phyloP scores from a whole-genome alignment of 179 eudicot genomes.

The Spinacia oleracea region DNA sequence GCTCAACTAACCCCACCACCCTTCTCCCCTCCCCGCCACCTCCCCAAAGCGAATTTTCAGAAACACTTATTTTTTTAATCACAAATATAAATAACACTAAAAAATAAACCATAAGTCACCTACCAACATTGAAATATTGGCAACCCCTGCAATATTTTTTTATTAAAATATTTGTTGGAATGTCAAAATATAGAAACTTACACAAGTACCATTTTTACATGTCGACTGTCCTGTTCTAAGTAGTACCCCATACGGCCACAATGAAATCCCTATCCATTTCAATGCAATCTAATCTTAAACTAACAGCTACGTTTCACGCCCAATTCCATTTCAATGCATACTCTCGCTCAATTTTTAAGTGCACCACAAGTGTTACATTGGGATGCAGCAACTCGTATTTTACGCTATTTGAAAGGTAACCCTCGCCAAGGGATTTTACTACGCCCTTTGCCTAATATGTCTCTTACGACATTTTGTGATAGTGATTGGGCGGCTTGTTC shows the following conservation, averaged over 20 bases:
- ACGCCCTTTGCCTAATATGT: too few species aligned
- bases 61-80: neutral
- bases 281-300: neutral
- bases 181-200: neutral
- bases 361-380: too few species aligned
- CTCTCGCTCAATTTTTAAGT: too few species aligned
- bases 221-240: neutral
- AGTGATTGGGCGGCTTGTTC: too few species aligned
- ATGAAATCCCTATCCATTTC: neutral
- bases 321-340: too few species aligned
- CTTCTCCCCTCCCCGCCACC: neutral
- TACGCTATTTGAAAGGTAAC: too few species aligned
- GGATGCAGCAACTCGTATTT: too few species aligned
- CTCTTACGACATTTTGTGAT: too few species aligned
- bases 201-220: neutral
- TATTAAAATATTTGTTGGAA: neutral
- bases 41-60: neutral
- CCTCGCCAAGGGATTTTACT: too few species aligned
- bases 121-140: neutral
- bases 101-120: neutral
- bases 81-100: neutral
- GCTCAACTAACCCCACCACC: slow-evolving; percentile 7
- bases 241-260: too few species aligned
- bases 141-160: neutral
- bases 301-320: neutral